Evolutionary conservation across 2,329 filamentous ascomycete genomes (phyloP).

Genomic region (Coniosporium uncinatum): DNA sequence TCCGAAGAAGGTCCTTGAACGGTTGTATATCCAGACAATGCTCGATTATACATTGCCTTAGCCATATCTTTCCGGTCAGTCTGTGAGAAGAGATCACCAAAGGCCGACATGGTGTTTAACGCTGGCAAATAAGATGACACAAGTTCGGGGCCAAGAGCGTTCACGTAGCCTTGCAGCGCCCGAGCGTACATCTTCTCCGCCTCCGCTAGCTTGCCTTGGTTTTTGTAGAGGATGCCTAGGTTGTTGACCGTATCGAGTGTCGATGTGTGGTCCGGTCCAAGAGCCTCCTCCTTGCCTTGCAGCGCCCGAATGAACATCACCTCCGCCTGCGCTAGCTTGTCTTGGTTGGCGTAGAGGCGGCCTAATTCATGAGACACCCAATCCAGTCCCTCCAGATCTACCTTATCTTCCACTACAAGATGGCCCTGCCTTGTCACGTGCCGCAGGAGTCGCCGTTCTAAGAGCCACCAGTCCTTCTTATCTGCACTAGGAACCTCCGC

Average conservation of each 20-base stretch:
- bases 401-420: constrained; percentile 7
- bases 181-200: constrained; percentile 8
- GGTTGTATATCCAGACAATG: constrained; percentile 10
- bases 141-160: constrained; percentile 7
- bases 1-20: constrained; percentile 9
- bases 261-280: neutral
- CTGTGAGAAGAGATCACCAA: constrained; percentile 16
- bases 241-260: constrained; percentile 1
- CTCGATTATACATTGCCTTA: constrained; percentile 16
- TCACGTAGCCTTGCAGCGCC: constrained; percentile 8
- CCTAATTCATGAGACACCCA: constrained; percentile 4
- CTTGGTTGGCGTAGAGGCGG: constrained; percentile 2
- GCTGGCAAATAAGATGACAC: constrained; percentile 17
- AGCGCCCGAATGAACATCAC: constrained; percentile 9
- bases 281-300: neutral
- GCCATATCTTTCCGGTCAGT: constrained; percentile 15
- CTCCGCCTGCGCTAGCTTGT: constrained; percentile 6
- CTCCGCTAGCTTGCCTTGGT: constrained; percentile 2
- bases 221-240: constrained; percentile 1
- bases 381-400: constrained; percentile 8
- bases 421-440: constrained; percentile 8
- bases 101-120: constrained; percentile 15
- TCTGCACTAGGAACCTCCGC: constrained; percentile 9
- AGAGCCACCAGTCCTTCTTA: constrained; percentile 10
- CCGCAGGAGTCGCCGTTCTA: constrained; percentile 14